Evolutionary conservation across 2,329 filamentous ascomycete species (phyloP).

Genomic region (Hawksworthiomyces lignivorus): DNA sequence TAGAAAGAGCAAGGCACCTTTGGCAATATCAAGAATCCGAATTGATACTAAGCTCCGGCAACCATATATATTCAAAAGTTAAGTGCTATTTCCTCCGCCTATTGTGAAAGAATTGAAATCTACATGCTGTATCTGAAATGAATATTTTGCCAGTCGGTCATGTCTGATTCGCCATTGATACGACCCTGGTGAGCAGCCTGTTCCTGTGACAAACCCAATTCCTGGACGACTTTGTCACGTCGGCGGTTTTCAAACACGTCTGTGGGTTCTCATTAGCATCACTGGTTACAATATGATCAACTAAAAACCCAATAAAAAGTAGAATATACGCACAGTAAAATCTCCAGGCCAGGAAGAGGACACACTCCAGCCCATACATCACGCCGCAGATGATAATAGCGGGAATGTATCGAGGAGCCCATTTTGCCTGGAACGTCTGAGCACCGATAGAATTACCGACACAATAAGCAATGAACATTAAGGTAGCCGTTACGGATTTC

Average conservation of each 20-base stretch:
- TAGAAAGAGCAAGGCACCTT: no score
- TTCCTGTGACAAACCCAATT: conserved; percentile 5
- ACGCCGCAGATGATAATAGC: conserved; percentile 11
- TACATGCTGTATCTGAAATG: conserved; percentile 13
- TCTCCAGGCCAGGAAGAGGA: conserved; percentile 9
- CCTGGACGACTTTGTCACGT: conserved; percentile 3
- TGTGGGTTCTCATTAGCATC: not conserved
- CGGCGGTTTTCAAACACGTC: conserved; percentile 8
- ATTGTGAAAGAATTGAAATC: no score
- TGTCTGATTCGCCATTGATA: conserved; percentile 12
- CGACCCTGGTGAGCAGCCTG: conserved; percentile 10
- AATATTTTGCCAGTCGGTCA: conserved; percentile 13
- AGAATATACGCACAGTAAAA: conserved; percentile 6
- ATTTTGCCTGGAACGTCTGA: conserved; percentile 11
- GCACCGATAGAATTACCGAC: conserved; percentile 12
- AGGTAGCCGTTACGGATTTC: conserved; percentile 11
- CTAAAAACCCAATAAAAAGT: no score
- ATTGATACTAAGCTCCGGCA: no score
- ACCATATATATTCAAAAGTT: no score
- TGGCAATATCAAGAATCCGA: no score
- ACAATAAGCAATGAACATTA: conserved; percentile 13
- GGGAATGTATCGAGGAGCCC: conserved; percentile 11
- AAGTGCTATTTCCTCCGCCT: no score
- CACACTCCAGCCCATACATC: conserved; percentile 9
- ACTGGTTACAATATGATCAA: no score